Evolutionary conservation across 371 early-diverging fungal species (phyloP).

Genomic region (Paraphysoderma sedebokerense): DNA sequence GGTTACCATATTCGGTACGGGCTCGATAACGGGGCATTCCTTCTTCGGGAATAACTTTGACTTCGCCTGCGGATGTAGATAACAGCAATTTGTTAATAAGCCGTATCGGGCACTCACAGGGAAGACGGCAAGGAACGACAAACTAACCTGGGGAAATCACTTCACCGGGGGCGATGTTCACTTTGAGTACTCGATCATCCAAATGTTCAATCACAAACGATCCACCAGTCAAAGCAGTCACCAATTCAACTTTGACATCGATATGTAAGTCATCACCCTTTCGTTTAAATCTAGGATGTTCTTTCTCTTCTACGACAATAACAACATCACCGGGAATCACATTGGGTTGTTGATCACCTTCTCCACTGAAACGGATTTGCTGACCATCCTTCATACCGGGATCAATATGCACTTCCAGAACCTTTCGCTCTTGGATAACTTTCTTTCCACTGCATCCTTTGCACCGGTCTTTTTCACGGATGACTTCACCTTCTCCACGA

Average conservation of each 20-base stretch:
- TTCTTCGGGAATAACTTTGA: conserved; percentile 65
- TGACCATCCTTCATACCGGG: conserved; percentile 84
- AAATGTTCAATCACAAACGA: conserved; percentile 70
- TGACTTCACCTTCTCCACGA: conserved; percentile 73
- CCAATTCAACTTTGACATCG: conserved; percentile 70
- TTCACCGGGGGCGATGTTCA: conserved; percentile 72
- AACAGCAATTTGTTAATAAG: too few relatives aligned
- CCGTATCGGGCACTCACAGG: too few relatives aligned
- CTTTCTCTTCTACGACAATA: conserved; percentile 84
- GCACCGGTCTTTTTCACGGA: conserved; percentile 75
- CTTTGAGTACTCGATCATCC: conserved; percentile 76
- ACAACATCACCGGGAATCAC: conserved; percentile 45
- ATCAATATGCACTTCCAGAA: conserved; percentile 59
- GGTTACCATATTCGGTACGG: conserved; percentile 78
- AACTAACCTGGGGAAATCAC: conserved; percentile 83
- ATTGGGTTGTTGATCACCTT: conserved; percentile 54
- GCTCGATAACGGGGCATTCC: too few relatives aligned
- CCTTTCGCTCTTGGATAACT: conserved; percentile 49
- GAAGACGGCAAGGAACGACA: too few relatives aligned
- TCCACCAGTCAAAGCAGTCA: conserved; percentile 88
- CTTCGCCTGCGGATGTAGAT: too few relatives aligned
- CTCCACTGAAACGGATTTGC: conserved; percentile 72
- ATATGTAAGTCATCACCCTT: conserved; percentile 74
- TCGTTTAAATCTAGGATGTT: conserved; percentile 68
- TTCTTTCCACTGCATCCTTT: conserved; percentile 73